Base-by-base conservation (phyloP, 208 protist species). In the Trypanosoma cruzi region DNA sequence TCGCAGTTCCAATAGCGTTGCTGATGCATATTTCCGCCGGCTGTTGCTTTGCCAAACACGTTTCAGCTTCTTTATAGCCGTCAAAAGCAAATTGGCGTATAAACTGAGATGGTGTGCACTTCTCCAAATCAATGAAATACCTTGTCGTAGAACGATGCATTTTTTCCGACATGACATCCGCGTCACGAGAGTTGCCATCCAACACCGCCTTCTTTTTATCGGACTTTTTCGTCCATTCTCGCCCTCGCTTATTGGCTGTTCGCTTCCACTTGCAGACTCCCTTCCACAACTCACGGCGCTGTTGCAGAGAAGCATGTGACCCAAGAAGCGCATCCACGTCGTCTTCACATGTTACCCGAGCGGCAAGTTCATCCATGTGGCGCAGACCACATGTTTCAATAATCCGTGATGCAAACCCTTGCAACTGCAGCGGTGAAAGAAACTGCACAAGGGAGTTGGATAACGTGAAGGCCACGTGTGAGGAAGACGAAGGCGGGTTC, bases 401-500 rank as follows among this genome's bases (percentile, higher is more conserved):
- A 34, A 94, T 48, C 6, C 68, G 62, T 11, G 76, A 63, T 1
- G 79, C 77, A 73, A 84, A 96, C 13, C 91, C 91, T 50, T 96
- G 91, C 31, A 96, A 67, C 62, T 93, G 81, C 29, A 90, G 64
- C 0, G 73, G 64, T 2, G 88, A 82, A 10, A 96, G 73, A 73
- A 96, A 94, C 57, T 82, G 64, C 20, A 94, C 85, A n/a, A 96
- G 72, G 0, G 84, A 71, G 61, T 94, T 74, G 29, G 68, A 63
- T 13, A 96, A 31, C 22, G 73, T 79, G 14, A 71, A 29, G 26
- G 29, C 24, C 46, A 50, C 26, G 42, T n/a, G 32, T 20, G 54
- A 22, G 37, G 37, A 11, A 29, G 49, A 24, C 37, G 16, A 16
- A 56, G 34, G 2, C 29, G n/a, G 11, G 31, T 50, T 24, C 18